Evolutionary conservation across 306 rosid species (phyloP).

Genomic region (Cucurbita argyrosperma): DNA sequence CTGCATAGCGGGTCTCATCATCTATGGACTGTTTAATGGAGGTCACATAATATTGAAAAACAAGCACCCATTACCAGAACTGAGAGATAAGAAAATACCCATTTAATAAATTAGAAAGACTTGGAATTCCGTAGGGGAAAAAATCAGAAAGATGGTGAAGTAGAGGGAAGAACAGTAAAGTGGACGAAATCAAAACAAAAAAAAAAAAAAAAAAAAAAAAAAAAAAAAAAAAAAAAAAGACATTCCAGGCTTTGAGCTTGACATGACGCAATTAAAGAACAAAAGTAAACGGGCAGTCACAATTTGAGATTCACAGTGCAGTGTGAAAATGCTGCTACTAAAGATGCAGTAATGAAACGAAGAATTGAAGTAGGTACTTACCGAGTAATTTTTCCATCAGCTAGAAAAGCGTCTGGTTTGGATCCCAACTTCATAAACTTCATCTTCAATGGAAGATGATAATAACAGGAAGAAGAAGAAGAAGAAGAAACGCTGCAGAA

Average conservation of each 20-base stretch:
- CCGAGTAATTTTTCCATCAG: conserved; percentile 70
- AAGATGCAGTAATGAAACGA: background rate
- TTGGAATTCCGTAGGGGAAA: background rate
- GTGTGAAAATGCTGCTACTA: background rate
- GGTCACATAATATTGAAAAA: background rate
- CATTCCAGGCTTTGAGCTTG: background rate
- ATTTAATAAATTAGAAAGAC: background rate
- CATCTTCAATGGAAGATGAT: conserved; percentile 24
- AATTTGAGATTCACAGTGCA: background rate
- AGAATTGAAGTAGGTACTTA: conserved; percentile 2
- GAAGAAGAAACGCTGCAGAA: background rate
- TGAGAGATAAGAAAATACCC: background rate
- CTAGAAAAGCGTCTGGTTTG: conserved; percentile 78
- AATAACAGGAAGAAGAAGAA: background rate
- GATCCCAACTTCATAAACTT: conserved; percentile 98
- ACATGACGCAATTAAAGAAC: background rate
- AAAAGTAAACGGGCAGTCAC: background rate
- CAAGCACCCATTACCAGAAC: background rate
- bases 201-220: too few relatives aligned
- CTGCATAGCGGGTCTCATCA: background rate
- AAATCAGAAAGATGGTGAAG: background rate
- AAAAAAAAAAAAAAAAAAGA: too few relatives aligned
- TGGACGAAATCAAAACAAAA: background rate
- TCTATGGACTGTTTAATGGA: background rate
- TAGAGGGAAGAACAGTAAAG: background rate